Conservation (phyloP, 2,329 filamentous ascomycete species). For the Tolypocladium sp. region DNA sequence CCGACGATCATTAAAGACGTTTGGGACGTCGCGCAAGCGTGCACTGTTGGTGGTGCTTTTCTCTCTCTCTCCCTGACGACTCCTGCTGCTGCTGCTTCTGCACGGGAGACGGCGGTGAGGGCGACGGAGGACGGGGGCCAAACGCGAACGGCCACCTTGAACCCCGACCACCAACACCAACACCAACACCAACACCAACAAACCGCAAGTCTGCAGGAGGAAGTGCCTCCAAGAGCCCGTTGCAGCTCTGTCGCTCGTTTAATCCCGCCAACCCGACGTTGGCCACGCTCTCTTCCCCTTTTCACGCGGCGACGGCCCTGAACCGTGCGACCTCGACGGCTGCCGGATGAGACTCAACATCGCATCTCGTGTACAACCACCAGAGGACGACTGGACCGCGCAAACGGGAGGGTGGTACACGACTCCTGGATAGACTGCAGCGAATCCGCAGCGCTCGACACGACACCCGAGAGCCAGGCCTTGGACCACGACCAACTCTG, state of each 20-base stretch:
- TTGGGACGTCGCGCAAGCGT: background rate
- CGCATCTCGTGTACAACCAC: background rate
- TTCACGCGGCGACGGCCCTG: background rate
- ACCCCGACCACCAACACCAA: background rate
- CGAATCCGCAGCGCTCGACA: background rate
- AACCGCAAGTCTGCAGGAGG: background rate
- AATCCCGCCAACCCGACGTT: background rate
- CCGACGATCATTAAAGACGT: background rate
- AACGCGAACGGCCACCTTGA: background rate
- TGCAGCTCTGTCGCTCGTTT: background rate
- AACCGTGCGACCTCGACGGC: background rate
- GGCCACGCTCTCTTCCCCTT: background rate
- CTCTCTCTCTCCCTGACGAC: background rate
- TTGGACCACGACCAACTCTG: background rate
- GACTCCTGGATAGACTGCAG: background rate
- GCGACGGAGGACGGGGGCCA: background rate
- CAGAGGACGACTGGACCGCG: background rate
- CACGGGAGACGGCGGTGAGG: background rate
- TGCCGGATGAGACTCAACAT: background rate
- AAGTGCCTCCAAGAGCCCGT: background rate
- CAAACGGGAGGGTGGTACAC: background rate
- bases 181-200: background rate
- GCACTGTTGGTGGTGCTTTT: background rate
- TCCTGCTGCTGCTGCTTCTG: background rate
- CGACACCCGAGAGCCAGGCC: background rate